Conservation (phyloP, 2,329 filamentous ascomycete genomes). For the Fusarium pininemorale region DNA sequence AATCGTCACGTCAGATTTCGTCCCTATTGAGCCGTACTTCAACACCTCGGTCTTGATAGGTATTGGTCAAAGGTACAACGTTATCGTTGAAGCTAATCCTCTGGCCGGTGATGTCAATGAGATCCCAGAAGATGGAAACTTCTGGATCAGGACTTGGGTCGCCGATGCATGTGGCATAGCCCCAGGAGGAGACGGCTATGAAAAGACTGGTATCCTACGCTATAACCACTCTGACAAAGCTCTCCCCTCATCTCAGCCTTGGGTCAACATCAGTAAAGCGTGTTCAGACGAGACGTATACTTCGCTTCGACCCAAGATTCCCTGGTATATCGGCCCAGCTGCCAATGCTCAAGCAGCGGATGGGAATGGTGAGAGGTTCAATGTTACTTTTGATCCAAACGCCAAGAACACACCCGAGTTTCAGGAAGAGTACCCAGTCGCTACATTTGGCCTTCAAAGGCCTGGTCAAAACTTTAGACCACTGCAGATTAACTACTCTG, state of each 20-base stretch:
- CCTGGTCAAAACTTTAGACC: slow-evolving; percentile 13
- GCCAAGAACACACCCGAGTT: not conserved
- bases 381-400: slow-evolving; percentile 14
- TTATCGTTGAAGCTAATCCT: slow-evolving; percentile 31
- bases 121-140: slow-evolving; percentile 29
- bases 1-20: slow-evolving; percentile 29
- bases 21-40: slow-evolving; percentile 31
- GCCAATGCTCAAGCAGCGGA: slow-evolving; percentile 15
- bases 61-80: slow-evolving; percentile 35
- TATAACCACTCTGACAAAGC: slow-evolving; percentile 15
- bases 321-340: slow-evolving; percentile 32
- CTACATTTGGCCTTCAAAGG: slow-evolving; percentile 18
- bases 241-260: not conserved
- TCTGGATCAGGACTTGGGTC: slow-evolving; percentile 36
- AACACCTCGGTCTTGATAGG: slow-evolving; percentile 23
- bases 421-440: slow-evolving; percentile 14
- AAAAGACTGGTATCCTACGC: slow-evolving; percentile 26
- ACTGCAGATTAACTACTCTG: slow-evolving; percentile 29
- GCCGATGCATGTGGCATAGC: not conserved
- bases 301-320: slow-evolving; percentile 24
- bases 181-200: slow-evolving; percentile 17
- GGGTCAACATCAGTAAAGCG: slow-evolving; percentile 6
- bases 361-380: slow-evolving; percentile 19
- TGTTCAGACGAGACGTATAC: slow-evolving; percentile 35
- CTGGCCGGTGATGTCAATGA: slow-evolving; percentile 12